These are phyloP conservation scores for Tolypocladium ophioglossoides DNA, from an alignment of 2,329 filamentous ascomycete species.

Conservation along the genomic window DNA sequence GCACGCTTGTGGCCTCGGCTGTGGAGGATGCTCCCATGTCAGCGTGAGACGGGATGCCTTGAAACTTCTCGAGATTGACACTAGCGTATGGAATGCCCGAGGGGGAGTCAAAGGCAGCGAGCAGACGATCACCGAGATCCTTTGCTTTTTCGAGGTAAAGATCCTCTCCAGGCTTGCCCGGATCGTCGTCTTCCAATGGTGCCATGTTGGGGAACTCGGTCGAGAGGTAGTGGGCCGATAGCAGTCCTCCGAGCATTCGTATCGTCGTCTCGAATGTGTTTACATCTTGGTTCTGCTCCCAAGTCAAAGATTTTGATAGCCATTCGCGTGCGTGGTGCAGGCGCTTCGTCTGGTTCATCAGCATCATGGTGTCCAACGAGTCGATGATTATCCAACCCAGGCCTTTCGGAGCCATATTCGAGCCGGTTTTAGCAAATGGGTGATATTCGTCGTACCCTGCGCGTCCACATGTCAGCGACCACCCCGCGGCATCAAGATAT, in stretches of 20 bases:
- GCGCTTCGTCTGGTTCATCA: constrained; percentile 91
- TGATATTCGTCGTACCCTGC: constrained; percentile 76
- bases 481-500: background rate
- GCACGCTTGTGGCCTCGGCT: constrained; percentile 82
- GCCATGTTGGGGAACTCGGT: constrained; percentile 72
- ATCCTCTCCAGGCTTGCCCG: constrained; percentile 69
- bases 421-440: constrained; percentile 67
- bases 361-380: constrained; percentile 88
- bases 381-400: constrained; percentile 98
- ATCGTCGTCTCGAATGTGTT: constrained; percentile 98
- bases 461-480: constrained; percentile 15
- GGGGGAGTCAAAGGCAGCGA: constrained; percentile 77
- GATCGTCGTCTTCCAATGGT: constrained; percentile 59
- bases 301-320: constrained; percentile 71
- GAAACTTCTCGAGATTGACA: constrained; percentile 69
- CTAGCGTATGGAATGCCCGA: constrained; percentile 87
- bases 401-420: constrained; percentile 77
- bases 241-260: constrained; percentile 85
- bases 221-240: constrained; percentile 93
- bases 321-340: constrained; percentile 79
- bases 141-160: constrained; percentile 93
- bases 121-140: constrained; percentile 77
- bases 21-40: constrained; percentile 87
- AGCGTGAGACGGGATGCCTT: constrained; percentile 70
- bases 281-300: constrained; percentile 89